Conservation (phyloP, 805 yeast genomes). For the Starmera dryadoides region DNA sequence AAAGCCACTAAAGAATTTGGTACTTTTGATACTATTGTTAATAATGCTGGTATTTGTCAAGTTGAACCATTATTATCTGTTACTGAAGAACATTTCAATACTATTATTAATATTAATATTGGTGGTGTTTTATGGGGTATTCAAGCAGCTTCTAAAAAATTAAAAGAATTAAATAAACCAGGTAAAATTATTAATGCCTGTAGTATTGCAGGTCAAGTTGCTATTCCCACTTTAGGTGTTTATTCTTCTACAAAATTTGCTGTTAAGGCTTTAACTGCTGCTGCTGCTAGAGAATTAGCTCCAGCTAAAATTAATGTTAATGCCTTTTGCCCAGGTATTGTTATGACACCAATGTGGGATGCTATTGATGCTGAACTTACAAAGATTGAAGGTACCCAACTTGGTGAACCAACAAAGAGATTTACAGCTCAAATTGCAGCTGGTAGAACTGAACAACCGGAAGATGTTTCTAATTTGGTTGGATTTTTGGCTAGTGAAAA, state of each 20-base stretch:
- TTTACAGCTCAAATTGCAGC: conserved; percentile 23
- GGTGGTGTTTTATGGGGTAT: conserved; percentile 26
- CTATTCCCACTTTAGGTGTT: conserved; percentile 23
- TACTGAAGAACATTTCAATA: conserved; percentile 20
- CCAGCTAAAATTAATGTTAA: conserved; percentile 28
- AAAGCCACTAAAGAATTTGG: conserved; percentile 23
- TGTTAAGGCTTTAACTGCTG: conserved; percentile 27
- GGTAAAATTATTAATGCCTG: conserved; percentile 33
- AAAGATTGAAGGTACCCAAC: conserved; percentile 18
- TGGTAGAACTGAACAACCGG: conserved; percentile 27
- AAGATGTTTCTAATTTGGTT: conserved; percentile 28
- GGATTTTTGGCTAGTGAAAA: conserved; percentile 28
- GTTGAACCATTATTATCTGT: conserved; percentile 20
- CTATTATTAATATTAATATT: conserved; percentile 21
- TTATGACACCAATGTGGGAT: conserved; percentile 31
- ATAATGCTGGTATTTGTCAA: conserved; percentile 29
- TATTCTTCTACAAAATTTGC: conserved; percentile 32
- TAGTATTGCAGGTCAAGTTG: conserved; percentile 28
- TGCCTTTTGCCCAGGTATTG: conserved; percentile 33
- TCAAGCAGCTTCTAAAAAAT: conserved; percentile 25
- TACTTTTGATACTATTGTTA: conserved; percentile 27
- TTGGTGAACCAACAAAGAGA: conserved; percentile 20
- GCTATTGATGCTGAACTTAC: conserved; percentile 20
- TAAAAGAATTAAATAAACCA: conserved; percentile 18
- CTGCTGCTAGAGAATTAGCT: conserved; percentile 32